Evolutionary conservation across 2,329 filamentous ascomycete genomes (phyloP).

Genomic region (Cordyceps farinosa): DNA sequence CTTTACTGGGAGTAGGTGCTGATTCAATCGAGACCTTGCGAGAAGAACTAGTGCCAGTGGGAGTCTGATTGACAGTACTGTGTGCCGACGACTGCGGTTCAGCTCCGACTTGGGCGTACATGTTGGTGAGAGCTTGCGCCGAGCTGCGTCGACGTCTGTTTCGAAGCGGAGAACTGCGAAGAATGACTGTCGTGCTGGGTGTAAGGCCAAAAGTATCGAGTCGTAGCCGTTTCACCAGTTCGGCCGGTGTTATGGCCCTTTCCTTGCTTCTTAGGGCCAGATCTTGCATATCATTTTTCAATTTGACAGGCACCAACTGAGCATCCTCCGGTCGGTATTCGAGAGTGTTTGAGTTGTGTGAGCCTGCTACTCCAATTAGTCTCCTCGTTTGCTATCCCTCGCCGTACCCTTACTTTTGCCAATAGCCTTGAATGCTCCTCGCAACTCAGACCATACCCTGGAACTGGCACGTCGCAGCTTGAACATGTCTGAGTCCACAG

Average conservation of each 20-base stretch:
- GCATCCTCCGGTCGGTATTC: constrained; percentile 19
- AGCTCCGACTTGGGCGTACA: neutral
- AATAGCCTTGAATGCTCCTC: constrained; percentile 32
- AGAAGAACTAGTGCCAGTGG: neutral
- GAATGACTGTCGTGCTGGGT: constrained; percentile 30
- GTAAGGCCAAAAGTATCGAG: constrained; percentile 25
- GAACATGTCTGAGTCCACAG: constrained; percentile 6
- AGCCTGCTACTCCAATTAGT: constrained; percentile 23
- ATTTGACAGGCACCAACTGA: constrained; percentile 11
- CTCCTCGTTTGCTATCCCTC: no score
- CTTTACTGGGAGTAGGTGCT: constrained; percentile 4
- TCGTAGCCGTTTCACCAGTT: constrained; percentile 27
- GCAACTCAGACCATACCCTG: constrained; percentile 35
- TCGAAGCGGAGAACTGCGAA: constrained; percentile 23
- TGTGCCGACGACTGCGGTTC: constrained; percentile 9
- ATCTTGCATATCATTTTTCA: neutral
- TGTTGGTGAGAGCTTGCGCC: constrained; percentile 23
- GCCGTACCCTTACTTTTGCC: constrained; percentile 23
- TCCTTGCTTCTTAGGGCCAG: constrained; percentile 15
- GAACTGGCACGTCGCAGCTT: constrained; percentile 29
- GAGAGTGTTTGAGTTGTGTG: constrained; percentile 21
- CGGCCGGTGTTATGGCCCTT: constrained; percentile 24
- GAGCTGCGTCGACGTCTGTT: constrained; percentile 24
- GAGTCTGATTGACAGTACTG: neutral
- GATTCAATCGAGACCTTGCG: constrained; percentile 8